Percentiles rank a stretch among this genome's conserved stretches.
These are phyloP conservation scores for Kwoniella mangroviensis DNA, from an alignment of 768 basidiomycete genomes.

Conservation along the genomic window DNA sequence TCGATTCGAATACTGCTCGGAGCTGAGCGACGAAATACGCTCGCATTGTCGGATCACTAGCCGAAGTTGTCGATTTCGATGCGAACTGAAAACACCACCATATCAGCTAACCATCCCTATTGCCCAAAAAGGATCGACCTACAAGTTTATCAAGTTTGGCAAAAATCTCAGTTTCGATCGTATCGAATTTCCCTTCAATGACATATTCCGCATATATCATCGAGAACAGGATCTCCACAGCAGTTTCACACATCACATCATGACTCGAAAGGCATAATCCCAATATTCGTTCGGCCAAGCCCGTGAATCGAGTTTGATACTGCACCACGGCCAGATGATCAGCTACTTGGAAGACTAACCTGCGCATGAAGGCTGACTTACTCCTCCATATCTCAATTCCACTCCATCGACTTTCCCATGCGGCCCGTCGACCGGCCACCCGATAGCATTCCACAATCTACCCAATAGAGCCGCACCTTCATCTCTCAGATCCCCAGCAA, in stretches of 20 bases:
- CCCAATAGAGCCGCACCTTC: constrained; percentile 82
- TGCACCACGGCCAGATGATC: constrained; percentile 5
- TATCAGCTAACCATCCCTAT: neutral
- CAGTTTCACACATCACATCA: constrained; percentile 85
- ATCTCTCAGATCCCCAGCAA: constrained; percentile 93
- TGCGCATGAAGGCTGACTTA: constrained; percentile 58
- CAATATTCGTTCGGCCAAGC: constrained; percentile 86
- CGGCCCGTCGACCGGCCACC: constrained; percentile 65
- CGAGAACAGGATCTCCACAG: constrained; percentile 88
- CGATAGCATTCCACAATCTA: constrained; percentile 82
- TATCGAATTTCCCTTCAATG: constrained; percentile 79
- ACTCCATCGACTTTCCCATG: neutral
- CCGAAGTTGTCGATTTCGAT: constrained; percentile 19
- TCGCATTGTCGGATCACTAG: constrained; percentile 77
- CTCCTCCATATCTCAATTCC: constrained; percentile 67
- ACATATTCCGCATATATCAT: constrained; percentile 90
- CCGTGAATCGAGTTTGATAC: constrained; percentile 79
- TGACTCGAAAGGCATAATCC: constrained; percentile 93
- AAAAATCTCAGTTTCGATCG: constrained; percentile 89
- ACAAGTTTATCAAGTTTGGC: constrained; percentile 87
- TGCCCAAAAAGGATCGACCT: constrained; percentile 59
- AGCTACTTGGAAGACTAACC: too few species aligned
- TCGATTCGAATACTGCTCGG: constrained; percentile 78
- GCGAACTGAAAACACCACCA: constrained; percentile 32
- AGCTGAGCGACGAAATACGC: constrained; percentile 92